Conservation (phyloP, 768 basidiomycete genomes). For the Suillus bovinus region DNA sequence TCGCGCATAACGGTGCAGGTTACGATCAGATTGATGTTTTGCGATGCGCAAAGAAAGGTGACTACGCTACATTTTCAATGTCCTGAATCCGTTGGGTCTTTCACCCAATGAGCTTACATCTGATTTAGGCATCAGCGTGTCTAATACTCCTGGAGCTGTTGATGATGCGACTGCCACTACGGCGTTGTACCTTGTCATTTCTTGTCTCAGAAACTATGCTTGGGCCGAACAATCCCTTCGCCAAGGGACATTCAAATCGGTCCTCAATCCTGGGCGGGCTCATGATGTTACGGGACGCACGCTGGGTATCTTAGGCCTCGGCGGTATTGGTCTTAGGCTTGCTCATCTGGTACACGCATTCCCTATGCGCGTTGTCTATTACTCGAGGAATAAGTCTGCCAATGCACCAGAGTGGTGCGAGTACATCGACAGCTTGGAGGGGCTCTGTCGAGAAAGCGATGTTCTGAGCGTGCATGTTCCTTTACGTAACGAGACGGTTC, state of each 20-base stretch:
- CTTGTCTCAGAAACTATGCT: conserved; percentile 73
- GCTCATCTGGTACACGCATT: conserved; percentile 76
- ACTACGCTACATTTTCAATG: conserved; percentile 9
- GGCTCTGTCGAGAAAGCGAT: conserved; percentile 71
- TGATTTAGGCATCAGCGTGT: conserved; percentile 57
- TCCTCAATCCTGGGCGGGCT: conserved; percentile 44
- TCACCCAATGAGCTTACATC: background rate
- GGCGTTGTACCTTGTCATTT: conserved; percentile 79
- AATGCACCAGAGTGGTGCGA: conserved; percentile 72
- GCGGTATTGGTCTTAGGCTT: conserved; percentile 73
- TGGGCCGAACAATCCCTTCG: conserved; percentile 55
- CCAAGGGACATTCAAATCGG: conserved; percentile 60
- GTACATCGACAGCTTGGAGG: conserved; percentile 67
- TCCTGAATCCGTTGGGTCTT: background rate
- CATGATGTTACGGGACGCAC: conserved; percentile 71
- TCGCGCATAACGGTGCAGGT: conserved; percentile 91
- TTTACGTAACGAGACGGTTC: conserved; percentile 69
- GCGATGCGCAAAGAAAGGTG: conserved; percentile 72
- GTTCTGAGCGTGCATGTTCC: conserved; percentile 89
- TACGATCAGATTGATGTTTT: conserved; percentile 86
- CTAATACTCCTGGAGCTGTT: conserved; percentile 89
- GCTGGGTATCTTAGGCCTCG: conserved; percentile 72
- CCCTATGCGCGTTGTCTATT: conserved; percentile 88
- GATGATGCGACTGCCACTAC: conserved; percentile 92
- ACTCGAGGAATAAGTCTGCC: conserved; percentile 58